Evolutionary conservation across 1,284 basidiomycete genomes (phyloP).

Genomic region (Ceratobasidium sp.): DNA sequence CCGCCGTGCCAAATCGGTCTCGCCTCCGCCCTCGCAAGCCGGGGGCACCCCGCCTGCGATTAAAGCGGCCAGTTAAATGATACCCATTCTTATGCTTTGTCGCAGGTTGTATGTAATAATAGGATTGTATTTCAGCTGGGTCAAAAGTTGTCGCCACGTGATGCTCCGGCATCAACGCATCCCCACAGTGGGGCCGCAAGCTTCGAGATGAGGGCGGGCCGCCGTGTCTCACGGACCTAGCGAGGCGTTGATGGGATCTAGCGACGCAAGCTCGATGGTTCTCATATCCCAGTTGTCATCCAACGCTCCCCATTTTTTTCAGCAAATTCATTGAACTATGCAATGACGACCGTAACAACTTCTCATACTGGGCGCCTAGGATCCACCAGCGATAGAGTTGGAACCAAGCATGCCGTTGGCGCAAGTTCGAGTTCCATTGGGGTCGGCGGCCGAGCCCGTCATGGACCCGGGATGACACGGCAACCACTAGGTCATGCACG

Average conservation of each 20-base stretch:
- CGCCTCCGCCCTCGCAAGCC: conserved; percentile 24
- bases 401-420: not conserved
- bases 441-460: conserved; percentile 22
- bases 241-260: not conserved
- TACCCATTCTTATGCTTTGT: conserved; percentile 5
- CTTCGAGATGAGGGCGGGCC: not conserved
- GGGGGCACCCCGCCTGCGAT: conserved; percentile 10
- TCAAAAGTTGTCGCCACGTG: conserved; percentile 14
- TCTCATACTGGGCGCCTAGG: not conserved
- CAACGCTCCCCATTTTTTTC: not conserved
- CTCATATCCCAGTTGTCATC: conserved; percentile 4
- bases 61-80: conserved; percentile 16
- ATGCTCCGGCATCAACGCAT: not conserved
- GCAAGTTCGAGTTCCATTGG: not conserved
- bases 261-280: not conserved
- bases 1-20: conserved; percentile 26
- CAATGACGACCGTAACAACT: conserved; percentile 9
- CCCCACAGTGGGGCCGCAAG: not conserved
- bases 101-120: not conserved
- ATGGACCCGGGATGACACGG: not conserved
- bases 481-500: conserved; percentile 5
- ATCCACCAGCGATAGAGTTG: not conserved
- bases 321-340: not conserved
- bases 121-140: not conserved
- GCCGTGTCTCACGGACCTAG: conserved; percentile 33